phyloP scores from a whole-genome alignment of 2,329 filamentous ascomycete genomes.

The Penicillium janthinellum region DNA sequence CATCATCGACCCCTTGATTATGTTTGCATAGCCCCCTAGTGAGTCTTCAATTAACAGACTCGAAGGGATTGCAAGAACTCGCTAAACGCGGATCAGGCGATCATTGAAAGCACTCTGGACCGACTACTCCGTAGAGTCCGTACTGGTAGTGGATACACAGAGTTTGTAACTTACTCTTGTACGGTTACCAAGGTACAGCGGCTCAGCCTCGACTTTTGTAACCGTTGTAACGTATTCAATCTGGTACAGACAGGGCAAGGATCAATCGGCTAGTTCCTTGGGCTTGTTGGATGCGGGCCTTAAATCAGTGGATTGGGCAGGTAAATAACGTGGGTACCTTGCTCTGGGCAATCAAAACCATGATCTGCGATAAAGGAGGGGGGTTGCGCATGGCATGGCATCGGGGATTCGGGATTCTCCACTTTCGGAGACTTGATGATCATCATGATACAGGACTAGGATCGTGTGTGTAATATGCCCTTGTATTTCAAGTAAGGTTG shows the following conservation, averaged over 20 bases:
- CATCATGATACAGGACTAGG: background rate
- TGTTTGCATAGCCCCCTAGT: no score
- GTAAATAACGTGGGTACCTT: conserved; percentile 1
- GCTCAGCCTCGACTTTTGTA: background rate
- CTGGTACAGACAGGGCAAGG: background rate
- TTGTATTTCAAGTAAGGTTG: background rate
- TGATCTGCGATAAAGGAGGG: background rate
- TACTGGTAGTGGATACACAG: no score
- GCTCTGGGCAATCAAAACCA: background rate
- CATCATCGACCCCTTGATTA: background rate
- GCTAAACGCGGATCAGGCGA: conserved; percentile 7
- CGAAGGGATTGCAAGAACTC: background rate
- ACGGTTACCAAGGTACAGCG: background rate
- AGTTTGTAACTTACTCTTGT: background rate
- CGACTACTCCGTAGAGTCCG: background rate
- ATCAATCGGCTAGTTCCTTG: background rate
- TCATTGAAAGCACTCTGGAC: background rate
- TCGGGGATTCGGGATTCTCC: conserved; percentile 1
- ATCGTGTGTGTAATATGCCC: background rate
- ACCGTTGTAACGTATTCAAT: background rate
- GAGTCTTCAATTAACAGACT: background rate
- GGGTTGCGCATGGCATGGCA: background rate
- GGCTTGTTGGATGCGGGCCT: conserved; percentile 2
- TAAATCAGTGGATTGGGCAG: conserved; percentile 9
- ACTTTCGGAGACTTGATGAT: background rate